Evolutionary conservation across 73 alveolate genomes (phyloP).

Genomic region (Tetrahymena thermophila): DNA sequence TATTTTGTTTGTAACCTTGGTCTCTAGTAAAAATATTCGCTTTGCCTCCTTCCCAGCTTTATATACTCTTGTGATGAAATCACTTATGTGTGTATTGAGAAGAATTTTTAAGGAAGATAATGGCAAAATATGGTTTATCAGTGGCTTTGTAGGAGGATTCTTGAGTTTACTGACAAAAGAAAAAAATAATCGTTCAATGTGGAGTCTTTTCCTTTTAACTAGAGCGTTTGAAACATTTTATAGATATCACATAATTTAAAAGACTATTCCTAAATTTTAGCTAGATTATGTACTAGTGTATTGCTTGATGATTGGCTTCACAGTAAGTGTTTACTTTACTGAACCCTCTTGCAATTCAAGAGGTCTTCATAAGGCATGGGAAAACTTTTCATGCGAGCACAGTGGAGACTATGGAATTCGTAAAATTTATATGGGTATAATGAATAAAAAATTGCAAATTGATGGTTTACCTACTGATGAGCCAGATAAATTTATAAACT

Average conservation of each 20-base stretch:
- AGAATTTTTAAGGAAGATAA: not conserved
- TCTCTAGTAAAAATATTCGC: not conserved
- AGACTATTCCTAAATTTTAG: not conserved
- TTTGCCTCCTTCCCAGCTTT: not conserved
- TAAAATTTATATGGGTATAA: not conserved
- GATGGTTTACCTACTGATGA: not conserved
- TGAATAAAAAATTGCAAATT: not conserved
- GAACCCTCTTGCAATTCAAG: not conserved
- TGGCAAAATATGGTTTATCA: not conserved
- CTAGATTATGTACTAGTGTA: not conserved
- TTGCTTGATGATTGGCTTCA: not conserved
- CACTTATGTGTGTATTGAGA: not conserved
- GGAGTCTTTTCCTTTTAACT: constrained; percentile 1
- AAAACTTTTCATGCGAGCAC: not conserved
- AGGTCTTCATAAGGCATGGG: not conserved
- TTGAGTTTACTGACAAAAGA: not conserved
- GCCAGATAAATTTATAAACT: not conserved
- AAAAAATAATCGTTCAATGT: not conserved
- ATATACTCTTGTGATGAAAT: not conserved
- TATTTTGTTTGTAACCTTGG: not conserved
- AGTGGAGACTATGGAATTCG: not conserved
- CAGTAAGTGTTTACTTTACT: not conserved
- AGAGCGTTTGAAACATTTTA: not conserved
- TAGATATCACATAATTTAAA: not conserved
- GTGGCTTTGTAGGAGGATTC: not conserved